Conservation (phyloP, 2,329 filamentous ascomycete genomes). For the Aspergillus puulaauensis region DNA sequence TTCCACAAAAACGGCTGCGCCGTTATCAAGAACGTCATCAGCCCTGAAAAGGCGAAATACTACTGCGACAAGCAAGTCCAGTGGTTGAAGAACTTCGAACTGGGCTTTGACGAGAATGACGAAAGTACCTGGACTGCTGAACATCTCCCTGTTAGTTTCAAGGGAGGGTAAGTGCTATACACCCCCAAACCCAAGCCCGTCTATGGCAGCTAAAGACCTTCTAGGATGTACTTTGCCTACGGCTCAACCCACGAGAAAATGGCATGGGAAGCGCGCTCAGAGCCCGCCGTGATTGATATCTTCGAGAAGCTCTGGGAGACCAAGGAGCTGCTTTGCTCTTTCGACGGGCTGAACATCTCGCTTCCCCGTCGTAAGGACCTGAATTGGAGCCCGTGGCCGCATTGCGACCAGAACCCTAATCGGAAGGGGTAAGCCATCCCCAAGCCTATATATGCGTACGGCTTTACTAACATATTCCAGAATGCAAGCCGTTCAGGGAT, state of each 20-base stretch:
- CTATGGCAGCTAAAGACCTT: too few species aligned
- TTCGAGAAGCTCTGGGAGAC: constrained; percentile 45
- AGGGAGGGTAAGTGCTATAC: constrained; percentile 24
- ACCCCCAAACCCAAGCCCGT: too few species aligned
- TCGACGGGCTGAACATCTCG: constrained; percentile 42
- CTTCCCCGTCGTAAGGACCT: constrained; percentile 43
- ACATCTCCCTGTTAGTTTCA: constrained; percentile 45
- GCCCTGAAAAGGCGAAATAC: constrained; percentile 37
- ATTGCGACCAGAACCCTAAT: constrained; percentile 45
- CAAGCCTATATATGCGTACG: too few species aligned
- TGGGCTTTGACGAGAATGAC: constrained; percentile 42
- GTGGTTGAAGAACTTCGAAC: constrained; percentile 45
- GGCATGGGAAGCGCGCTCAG: constrained; percentile 43
- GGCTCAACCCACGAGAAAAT: constrained; percentile 44
- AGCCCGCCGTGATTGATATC: constrained; percentile 41
- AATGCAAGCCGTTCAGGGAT: constrained; percentile 40
- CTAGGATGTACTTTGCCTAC: constrained; percentile 28
- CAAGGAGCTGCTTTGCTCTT: constrained; percentile 21
- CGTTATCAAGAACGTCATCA: constrained; percentile 36
- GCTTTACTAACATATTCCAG: not conserved
- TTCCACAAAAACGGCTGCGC: constrained; percentile 3
- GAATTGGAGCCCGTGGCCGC: constrained; percentile 45
- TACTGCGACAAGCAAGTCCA: constrained; percentile 43
- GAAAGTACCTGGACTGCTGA: constrained; percentile 44
- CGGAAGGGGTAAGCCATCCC: constrained; percentile 31